These are phyloP conservation scores for Cucurbita maxima DNA, from an alignment of 306 rosid species.

Conservation along the genomic window DNA sequence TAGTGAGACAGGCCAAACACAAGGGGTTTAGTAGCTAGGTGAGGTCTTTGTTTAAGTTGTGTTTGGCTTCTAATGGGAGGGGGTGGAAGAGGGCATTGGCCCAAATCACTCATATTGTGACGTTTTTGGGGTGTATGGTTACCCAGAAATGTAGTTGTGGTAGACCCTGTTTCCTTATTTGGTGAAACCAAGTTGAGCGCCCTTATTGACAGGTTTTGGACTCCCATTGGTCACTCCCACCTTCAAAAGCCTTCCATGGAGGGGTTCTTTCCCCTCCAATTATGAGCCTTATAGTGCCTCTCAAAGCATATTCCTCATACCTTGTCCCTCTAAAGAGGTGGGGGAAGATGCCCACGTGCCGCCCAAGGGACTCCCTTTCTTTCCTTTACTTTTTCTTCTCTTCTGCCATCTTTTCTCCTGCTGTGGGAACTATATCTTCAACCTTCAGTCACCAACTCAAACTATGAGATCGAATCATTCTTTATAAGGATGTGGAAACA, in stretches of 20 bases:
- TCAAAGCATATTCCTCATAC: neutral
- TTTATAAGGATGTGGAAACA: too few relatives aligned
- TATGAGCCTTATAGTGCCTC: neutral
- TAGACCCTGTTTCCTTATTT: constrained; percentile 21
- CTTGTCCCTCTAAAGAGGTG: neutral
- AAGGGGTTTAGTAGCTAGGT: neutral
- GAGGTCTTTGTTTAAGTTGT: neutral
- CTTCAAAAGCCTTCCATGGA: neutral
- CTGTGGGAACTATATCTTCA: too few relatives aligned
- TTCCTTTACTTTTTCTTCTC: neutral
- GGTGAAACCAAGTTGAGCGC: constrained; percentile 21
- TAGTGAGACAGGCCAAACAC: neutral
- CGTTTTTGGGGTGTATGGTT: neutral
- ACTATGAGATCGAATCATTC: too few relatives aligned
- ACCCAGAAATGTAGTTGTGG: neutral
- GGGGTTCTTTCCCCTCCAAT: neutral
- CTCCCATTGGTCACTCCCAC: constrained; percentile 19
- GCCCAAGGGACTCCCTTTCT: neutral
- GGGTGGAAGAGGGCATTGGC: too few relatives aligned
- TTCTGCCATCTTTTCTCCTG: too few relatives aligned
- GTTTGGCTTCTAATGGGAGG: neutral
- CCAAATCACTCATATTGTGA: too few relatives aligned
- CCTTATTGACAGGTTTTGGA: constrained; percentile 9
- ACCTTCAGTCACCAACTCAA: too few relatives aligned
- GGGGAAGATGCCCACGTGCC: constrained; percentile 1